A percentile compares a stretch with the other conserved stretches of the same genome.
phyloP scores from a whole-genome alignment of 345 rosid genomes.

The Isatis tinctoria region DNA sequence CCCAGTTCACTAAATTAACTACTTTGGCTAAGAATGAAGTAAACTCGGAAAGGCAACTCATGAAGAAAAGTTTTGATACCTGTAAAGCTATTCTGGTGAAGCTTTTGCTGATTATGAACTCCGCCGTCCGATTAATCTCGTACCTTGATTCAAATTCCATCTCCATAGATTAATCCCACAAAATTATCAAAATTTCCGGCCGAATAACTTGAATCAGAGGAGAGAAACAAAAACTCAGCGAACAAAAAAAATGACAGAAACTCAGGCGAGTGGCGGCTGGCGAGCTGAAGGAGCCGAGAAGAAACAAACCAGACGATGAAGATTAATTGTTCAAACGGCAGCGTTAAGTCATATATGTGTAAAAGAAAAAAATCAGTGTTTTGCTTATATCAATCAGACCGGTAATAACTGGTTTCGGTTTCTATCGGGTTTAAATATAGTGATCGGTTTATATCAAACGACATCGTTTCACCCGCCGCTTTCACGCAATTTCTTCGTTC shows the following conservation, averaged over 20 bases:
- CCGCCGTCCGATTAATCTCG: constrained; percentile 52
- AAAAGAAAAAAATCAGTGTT: too few species aligned
- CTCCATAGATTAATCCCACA: not conserved
- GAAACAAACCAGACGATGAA: not conserved
- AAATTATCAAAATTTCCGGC: not conserved
- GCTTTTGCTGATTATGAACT: constrained; percentile 55
- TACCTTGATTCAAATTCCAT: constrained; percentile 55
- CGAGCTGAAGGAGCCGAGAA: not conserved
- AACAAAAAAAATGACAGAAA: not conserved
- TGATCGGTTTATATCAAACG: not conserved
- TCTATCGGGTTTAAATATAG: not conserved
- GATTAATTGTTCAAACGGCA: not conserved
- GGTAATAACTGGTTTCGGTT: too few species aligned
- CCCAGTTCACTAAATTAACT: not conserved
- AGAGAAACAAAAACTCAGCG: not conserved
- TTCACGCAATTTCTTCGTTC: not conserved
- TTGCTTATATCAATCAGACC: too few species aligned
- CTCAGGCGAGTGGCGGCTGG: constrained; percentile 21
- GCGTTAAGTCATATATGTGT: not conserved
- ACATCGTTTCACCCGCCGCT: not conserved
- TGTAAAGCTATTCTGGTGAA: constrained; percentile 77
- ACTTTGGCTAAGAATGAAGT: not conserved
- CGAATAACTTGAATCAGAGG: not conserved
- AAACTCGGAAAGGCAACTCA: not conserved
- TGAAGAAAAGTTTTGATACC: constrained; percentile 34